These are phyloP conservation scores for Nemania serpens DNA, from an alignment of 2,329 filamentous ascomycete species.

Conservation along the genomic window DNA sequence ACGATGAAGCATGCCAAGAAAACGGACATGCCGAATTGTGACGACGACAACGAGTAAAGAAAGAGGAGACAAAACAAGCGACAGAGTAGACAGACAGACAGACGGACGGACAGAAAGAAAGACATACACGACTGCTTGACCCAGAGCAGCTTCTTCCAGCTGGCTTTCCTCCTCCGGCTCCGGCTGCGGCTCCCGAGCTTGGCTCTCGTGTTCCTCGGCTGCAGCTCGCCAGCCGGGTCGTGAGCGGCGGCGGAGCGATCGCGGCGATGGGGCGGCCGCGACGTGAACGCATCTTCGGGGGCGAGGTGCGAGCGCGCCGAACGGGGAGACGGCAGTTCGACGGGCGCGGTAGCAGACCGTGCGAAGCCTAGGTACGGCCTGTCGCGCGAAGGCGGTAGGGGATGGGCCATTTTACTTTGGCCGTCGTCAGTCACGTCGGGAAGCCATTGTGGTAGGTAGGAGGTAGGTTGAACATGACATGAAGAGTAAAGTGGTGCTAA, in stretches of 20 bases:
- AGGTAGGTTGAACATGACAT: neutral
- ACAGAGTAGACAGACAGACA: no score
- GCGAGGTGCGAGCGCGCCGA: constrained; percentile 72
- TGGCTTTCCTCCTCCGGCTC: constrained; percentile 70
- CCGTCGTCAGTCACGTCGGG: neutral
- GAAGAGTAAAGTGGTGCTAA: no score
- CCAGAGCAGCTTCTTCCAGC: constrained; percentile 97
- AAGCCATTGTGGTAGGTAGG: neutral
- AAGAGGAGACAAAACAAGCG: constrained; percentile 12
- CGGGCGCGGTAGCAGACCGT: constrained; percentile 49
- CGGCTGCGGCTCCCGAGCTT: constrained; percentile 63
- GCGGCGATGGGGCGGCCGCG: constrained; percentile 63
- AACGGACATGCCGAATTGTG: no score
- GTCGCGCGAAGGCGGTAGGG: constrained; percentile 7
- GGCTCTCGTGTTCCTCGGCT: constrained; percentile 48
- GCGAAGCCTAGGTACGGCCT: constrained; percentile 36
- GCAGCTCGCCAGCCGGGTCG: constrained; percentile 43
- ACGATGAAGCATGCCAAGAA: no score
- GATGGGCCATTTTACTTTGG: constrained; percentile 9
- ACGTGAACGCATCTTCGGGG: constrained; percentile 81
- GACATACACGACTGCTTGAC: constrained; percentile 88
- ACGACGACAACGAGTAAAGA: neutral
- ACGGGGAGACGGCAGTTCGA: constrained; percentile 44
- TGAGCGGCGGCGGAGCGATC: constrained; percentile 37
- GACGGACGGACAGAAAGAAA: neutral